Percentiles rank a stretch among this genome's conserved stretches.
These are phyloP conservation scores for Lepiota brunneoincarnata DNA, from an alignment of 768 basidiomycete genomes.

Conservation along the genomic window DNA sequence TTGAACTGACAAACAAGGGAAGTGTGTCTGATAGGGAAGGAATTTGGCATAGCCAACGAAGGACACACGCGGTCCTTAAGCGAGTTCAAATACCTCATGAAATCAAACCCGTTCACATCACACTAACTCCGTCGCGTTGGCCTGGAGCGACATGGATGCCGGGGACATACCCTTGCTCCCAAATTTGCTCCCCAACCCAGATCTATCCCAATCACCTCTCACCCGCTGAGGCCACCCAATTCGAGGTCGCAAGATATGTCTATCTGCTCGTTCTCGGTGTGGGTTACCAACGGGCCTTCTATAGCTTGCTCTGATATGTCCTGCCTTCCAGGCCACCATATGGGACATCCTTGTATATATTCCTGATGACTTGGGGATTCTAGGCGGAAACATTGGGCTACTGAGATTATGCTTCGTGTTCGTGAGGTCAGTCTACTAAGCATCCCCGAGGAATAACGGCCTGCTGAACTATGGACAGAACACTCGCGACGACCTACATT, in stretches of 20 bases:
- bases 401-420: not conserved
- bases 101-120: too few species aligned
- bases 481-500: not conserved
- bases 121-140: too few species aligned
- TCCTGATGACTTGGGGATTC: not conserved
- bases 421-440: not conserved
- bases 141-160: too few species aligned
- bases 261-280: not conserved
- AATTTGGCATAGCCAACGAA: too few species aligned
- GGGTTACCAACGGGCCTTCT: not conserved
- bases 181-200: not conserved
- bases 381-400: not conserved
- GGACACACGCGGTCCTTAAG: too few species aligned
- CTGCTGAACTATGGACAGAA: not conserved
- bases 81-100: too few species aligned
- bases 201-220: not conserved
- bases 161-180: not conserved
- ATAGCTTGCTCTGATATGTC: too few species aligned
- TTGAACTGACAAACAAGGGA: too few species aligned
- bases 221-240: not conserved
- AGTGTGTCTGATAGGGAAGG: too few species aligned
- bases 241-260: slow-evolving; percentile 1
- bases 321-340: not conserved
- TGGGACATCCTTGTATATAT: slow-evolving; percentile 1
- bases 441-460: too few species aligned